Evolutionary conservation across 2,329 filamentous ascomycete species (phyloP), one percentile per base, ranked within the genome.

Genomic region (Aaosphaeria pasadenensis): DNA sequence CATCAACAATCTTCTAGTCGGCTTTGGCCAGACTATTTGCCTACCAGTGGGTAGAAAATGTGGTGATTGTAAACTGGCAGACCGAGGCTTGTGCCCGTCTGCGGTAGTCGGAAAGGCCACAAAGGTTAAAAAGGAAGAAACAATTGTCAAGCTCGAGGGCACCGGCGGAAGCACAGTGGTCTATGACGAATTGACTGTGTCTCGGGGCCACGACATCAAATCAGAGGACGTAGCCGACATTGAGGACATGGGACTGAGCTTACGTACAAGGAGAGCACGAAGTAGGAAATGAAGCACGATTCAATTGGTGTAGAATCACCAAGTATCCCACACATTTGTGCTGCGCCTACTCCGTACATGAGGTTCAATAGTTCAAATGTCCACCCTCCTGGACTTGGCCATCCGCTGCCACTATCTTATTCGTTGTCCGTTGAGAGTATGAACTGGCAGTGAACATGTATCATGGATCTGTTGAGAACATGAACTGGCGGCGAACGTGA

Each of bases 1-100:
- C 71, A 95, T 96, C 68, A 96, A 96, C 70, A 85, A 86, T 73
- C 72, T 96, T 69, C 78, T 96, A 36, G 91, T 96, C 31, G 91
- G 91, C 1, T 78, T 95, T 52, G 91, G 91, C 0, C 91, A 96
- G 78, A 89, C 85, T 1, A 84, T 94, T 24, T 96, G 91, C 66
- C 74, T 90, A 54, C 90, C 91, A 1, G 82, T 92, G 1, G 89
- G 88, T 0, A 78, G 86, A 54, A 83, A 80, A 57, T 99, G 94
- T 71, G 91, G 89, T 13, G 86, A 94, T 43, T 99, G 94, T 72
- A 87, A 88, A 54, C 72, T 97, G 43, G 89, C 89, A 1, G 74
- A 87, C 17, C 77, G 77, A 31, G 89, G 89, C 4, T 70, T 97
- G 49, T 99, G 94, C 72, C 77, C 77, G 6, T 73, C 74, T 49